Evolutionary conservation across 192 early-diverging fungal species (phyloP), one percentile per base, ranked within the genome.

Genomic region (Geranomyces variabilis): DNA sequence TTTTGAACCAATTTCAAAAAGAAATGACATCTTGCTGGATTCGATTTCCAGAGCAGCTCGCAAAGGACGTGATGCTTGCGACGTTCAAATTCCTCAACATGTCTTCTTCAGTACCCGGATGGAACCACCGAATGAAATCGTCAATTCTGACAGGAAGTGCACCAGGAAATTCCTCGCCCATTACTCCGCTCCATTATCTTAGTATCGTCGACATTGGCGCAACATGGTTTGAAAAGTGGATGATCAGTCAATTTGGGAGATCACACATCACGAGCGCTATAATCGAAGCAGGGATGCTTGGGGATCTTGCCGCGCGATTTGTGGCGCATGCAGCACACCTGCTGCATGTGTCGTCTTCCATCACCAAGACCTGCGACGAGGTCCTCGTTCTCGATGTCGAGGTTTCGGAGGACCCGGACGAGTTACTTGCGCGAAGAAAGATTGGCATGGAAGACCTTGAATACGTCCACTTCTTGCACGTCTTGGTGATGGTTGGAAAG

Each of bases 221-320:
- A 24, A 30, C 14, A 15, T 86, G 84, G 84, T 82, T 84, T 43
- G 78, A 86, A 46, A 86, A 84, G 51, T 86, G 84, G 84, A 84
- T 77, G 73, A 48, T 84, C 5, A 75, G 75, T 31, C 46, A 74
- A 26, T 59, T 82, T 46, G 84, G 84, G 10, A 29, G 80, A 41
- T 47, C 69, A 3, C 80, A 83, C 10, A 65, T 78, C 24, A 67
- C 79, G 1, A 30, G 60, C 7, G 26, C 74, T 19, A 48, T 86
- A n/a, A 28, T 58, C 30, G 60, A 73, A 24, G 33, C 43, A 7
- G 79, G 74, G n/a, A n/a, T 80, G n/a, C 51, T 76, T 0, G 17
- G 22, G 5, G 73, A 73, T 28, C 59, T 85, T 29, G 75, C 62
- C 0, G 28, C 34, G 6, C 19, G 51, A 14, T 82, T 80, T 57